Conservation (phyloP, 176 grass and related monocot genomes). For the Ananas comosus region DNA sequence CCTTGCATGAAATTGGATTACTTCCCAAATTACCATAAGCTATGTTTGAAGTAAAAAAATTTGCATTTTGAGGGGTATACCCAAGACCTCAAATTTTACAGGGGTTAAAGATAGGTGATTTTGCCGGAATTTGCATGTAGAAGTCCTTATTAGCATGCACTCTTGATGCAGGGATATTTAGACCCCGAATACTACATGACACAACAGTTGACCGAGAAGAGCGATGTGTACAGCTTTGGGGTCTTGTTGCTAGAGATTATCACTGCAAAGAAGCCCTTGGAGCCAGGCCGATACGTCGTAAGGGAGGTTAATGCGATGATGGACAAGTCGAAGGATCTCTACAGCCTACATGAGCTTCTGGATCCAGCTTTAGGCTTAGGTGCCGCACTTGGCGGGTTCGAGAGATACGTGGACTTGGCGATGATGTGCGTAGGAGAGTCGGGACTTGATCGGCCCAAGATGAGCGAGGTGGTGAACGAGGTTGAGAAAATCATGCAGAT, state of each 20-base stretch:
- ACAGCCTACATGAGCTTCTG: conserved; percentile 42
- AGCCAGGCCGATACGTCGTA: conserved; percentile 51
- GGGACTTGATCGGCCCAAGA: not conserved
- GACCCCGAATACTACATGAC: conserved; percentile 93
- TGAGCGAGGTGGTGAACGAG: conserved; percentile 13
- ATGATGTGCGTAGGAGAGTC: conserved; percentile 5
- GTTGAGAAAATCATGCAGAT: conserved; percentile 10
- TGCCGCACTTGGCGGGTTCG: not conserved
- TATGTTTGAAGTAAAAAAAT: too few relatives aligned
- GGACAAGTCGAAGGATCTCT: conserved; percentile 44
- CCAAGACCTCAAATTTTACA: not conserved
- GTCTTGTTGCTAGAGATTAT: conserved; percentile 43
- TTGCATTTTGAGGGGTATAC: too few relatives aligned
- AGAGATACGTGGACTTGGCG: conserved; percentile 12
- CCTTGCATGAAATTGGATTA: too few relatives aligned
- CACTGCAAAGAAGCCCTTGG: conserved; percentile 59
- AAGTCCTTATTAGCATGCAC: too few relatives aligned
- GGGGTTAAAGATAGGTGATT: not conserved
- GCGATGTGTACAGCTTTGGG: conserved; percentile 39
- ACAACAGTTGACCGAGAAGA: conserved; percentile 60
- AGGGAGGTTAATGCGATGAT: conserved; percentile 37
- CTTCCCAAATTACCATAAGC: too few relatives aligned
- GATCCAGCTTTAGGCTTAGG: conserved; percentile 27
- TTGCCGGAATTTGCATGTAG: not conserved
- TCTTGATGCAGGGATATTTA: conserved; percentile 50